Conservation (phyloP, 163 green algal genomes). For the Chlamydomonas reinhardtii region DNA sequence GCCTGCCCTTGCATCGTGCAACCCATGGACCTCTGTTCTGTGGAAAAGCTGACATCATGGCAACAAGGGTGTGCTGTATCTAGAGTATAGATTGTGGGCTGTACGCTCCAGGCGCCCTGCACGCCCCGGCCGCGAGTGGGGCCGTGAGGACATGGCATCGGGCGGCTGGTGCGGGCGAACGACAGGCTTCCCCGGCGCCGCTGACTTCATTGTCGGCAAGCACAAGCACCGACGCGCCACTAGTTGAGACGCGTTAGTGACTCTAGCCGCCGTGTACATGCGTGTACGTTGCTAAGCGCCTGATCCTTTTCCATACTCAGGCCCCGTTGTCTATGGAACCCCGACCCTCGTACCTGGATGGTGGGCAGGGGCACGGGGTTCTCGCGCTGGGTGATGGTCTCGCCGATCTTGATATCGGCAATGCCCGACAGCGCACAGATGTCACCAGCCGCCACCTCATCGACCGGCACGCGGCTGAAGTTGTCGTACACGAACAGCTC, state of each 20-base stretch:
- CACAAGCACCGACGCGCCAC: slow-evolving; percentile 32
- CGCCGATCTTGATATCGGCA: slow-evolving; percentile 90
- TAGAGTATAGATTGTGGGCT: too few relatives aligned
- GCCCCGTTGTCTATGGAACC: too few relatives aligned
- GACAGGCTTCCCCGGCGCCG: background rate
- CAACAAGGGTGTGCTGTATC: too few relatives aligned
- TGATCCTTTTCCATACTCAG: too few relatives aligned
- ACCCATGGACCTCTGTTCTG: too few relatives aligned
- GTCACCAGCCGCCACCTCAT: slow-evolving; percentile 75
- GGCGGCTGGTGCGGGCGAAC: background rate
- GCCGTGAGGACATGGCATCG: background rate
- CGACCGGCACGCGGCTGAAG: slow-evolving; percentile 86
- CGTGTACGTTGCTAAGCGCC: too few relatives aligned
- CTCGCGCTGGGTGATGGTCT: slow-evolving; percentile 90
- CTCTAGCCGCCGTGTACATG: slow-evolving; percentile 19
- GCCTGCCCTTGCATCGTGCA: too few relatives aligned
- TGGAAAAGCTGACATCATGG: too few relatives aligned
- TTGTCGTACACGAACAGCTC: slow-evolving; percentile 99
- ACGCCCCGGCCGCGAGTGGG: background rate
- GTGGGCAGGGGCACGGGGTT: slow-evolving; percentile 86
- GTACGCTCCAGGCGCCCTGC: too few relatives aligned
- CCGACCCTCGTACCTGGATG: slow-evolving; percentile 92
- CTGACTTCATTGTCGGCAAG: slow-evolving; percentile 6
- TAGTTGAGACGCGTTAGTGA: slow-evolving; percentile 28
- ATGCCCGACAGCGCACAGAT: slow-evolving; percentile 77